Base-by-base conservation (phyloP, 2,329 filamentous ascomycete genomes). In the Nothophoma quercina region DNA sequence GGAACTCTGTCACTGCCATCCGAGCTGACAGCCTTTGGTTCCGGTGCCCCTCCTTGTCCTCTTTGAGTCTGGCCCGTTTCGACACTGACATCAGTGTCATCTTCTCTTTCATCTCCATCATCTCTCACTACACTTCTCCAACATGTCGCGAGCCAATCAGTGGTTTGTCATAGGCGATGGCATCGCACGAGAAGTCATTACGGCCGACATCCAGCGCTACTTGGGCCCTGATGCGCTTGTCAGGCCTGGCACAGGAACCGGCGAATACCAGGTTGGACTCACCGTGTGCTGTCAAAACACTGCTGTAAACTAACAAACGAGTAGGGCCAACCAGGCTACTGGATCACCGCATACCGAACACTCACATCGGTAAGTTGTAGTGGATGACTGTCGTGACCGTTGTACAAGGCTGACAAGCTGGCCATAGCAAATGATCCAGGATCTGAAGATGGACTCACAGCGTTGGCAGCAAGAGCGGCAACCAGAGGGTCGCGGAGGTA, bases 161-260 rank as follows among this genome's bases (percentile, higher is more conserved):
- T 81, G 79, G 79, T 81, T 80, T 64, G 73, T 79, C 59, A 74
- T 75, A 12, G 78, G 75, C 56, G 78, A 80, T 39, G 79, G 79
- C 68, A 81, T 81, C 63, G 76, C 78, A 51, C 68, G 79, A 64
- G 76, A 80, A 68, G 79, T 81, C 68, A 81, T 81, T 59, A 79
- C 78, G 39, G 78, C 78, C 59, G 79, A 81, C 68, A 81, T 81
- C 61, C 78, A 80, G 69, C 75, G 78, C 63, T 81, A 80, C 62
- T 66, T 81, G 50, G 79, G 79, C 45, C 77, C 77, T 56, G 79
- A 81, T 72, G 79, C 79, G 40, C 78, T 79, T 51, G 78, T 81
- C 35, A 74, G 76, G 62, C 79, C 79, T 32, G 79, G 79, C 40
- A 60, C 69, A 39, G 77, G 77, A 61, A 77, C 68, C 54, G 77